Percentiles rank a stretch among this genome's conserved stretches.
These are phyloP conservation scores for Trichoderma atroviride DNA, from an alignment of 2,329 filamentous ascomycete species.

Conservation along the genomic window DNA sequence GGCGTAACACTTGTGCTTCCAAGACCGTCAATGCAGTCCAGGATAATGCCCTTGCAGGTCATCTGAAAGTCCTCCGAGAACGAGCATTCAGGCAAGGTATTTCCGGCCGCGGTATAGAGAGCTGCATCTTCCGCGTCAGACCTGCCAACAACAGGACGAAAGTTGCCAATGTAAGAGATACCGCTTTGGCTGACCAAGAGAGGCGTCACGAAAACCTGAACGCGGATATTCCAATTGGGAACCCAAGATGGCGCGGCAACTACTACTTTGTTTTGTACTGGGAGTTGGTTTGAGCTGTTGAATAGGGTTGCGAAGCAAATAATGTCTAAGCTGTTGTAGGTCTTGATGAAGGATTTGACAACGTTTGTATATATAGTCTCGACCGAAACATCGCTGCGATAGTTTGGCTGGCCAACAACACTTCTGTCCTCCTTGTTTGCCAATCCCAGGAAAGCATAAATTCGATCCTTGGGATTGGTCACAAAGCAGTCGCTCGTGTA, in stretches of 20 bases:
- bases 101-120: background rate
- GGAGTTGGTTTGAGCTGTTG: background rate
- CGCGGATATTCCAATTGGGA: background rate
- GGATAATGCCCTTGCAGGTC: background rate
- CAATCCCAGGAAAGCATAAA: background rate
- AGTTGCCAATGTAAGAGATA: background rate
- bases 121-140: background rate
- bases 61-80: background rate
- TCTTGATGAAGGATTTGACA: background rate
- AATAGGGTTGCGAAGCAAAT: background rate
- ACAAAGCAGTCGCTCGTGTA: background rate
- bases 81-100: background rate
- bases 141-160: background rate
- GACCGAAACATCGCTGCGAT: background rate
- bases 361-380: background rate
- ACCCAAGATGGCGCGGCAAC: background rate
- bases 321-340: background rate
- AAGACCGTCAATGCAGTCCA: background rate
- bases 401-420: background rate
- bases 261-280: background rate
- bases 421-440: background rate
- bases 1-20: background rate
- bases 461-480: background rate
- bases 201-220: background rate
- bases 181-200: background rate